These are phyloP conservation scores for Mycena pura DNA, from an alignment of 768 basidiomycete species.

Conservation along the genomic window DNA sequence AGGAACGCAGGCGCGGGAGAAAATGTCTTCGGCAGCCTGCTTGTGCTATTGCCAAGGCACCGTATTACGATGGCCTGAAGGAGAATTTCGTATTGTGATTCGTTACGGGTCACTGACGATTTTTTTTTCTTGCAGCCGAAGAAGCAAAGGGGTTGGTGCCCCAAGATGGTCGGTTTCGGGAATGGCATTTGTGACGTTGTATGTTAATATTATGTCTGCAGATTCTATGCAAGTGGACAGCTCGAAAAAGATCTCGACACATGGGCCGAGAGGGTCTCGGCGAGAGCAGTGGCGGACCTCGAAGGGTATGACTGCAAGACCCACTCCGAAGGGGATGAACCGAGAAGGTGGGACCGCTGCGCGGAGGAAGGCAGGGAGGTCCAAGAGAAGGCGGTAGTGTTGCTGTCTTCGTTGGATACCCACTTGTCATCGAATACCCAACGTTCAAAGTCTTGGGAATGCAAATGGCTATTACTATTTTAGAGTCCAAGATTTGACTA, in stretches of 20 bases:
- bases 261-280: slow-evolving; percentile 78
- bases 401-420: no score
- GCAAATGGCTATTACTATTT: background rate
- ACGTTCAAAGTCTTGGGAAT: background rate
- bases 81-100: slow-evolving; percentile 39
- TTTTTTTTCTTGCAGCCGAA: slow-evolving; percentile 43
- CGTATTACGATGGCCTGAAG: slow-evolving; percentile 12
- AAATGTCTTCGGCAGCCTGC: background rate
- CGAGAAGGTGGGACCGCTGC: slow-evolving; percentile 69
- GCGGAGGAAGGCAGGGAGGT: slow-evolving; percentile 70
- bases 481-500: slow-evolving; percentile 1
- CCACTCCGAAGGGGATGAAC: slow-evolving; percentile 63
- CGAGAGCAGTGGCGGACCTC: slow-evolving; percentile 84
- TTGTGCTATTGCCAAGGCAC: background rate
- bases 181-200: no score
- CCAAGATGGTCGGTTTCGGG: slow-evolving; percentile 43
- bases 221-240: slow-evolving; percentile 65
- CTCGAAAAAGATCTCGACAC: slow-evolving; percentile 68
- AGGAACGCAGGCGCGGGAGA: slow-evolving; percentile 3
- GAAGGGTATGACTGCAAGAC: slow-evolving; percentile 70
- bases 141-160: slow-evolving; percentile 27
- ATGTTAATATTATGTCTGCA: slow-evolving; percentile 32
- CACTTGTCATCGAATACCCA: slow-evolving; percentile 2
- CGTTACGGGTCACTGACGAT: slow-evolving; percentile 48
- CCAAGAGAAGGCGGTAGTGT: slow-evolving; percentile 72